Base-by-base conservation (phyloP, 352 stramenopile species). In the Pythium utonaiense region DNA sequence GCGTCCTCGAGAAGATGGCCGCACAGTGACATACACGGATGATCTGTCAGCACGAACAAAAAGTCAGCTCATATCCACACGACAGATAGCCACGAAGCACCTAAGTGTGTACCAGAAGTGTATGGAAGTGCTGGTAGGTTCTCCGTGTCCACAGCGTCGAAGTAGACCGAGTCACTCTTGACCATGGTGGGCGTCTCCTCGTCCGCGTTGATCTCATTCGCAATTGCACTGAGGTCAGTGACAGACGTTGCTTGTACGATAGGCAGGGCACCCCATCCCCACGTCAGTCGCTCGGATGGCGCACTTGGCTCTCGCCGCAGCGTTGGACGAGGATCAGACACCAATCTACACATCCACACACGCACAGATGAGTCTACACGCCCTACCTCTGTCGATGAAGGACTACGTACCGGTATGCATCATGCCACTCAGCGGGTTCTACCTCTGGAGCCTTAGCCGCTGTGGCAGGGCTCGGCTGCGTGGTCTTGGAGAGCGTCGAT, bases 81-180 rank as follows among this genome's bases (percentile, higher is more conserved):
- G 22, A 60, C 40, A 27, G 3, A 3, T 14, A 41, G 36, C 27
- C 24, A 40, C 7, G n/a, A 42, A 14, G 4, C 41, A 40, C 24
- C n/a, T n/a, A n/a, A 3, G 17, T 13, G 40, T 38, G 8, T 45
- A 71, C 58, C 60, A 38, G 64, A 64, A 22, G 57, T 44, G 48
- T 65, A 66, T 7, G 41, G 3, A 25, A 44, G 56, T 1, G 45
- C 25, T 21, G 71, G 31, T 28, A 66, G 50, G 69, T 70, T 59
- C 28, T 76, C 70, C 9, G 66, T 67, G 28, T 91, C 81, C 22
- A 94, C 71, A 0, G 80, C 83, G 56, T 92, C 82, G 72, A 92
- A 94, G 53, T 92, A 94, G 1, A 94, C 64, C 0, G 80, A 89
- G 8, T 74, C 73, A 40, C 69, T 88, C 61, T 92, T 89, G 31